Evolutionary conservation across 305 asterid species (phyloP), one percentile per base, ranked within the genome.

Genomic region (Fraxinus sp.): DNA sequence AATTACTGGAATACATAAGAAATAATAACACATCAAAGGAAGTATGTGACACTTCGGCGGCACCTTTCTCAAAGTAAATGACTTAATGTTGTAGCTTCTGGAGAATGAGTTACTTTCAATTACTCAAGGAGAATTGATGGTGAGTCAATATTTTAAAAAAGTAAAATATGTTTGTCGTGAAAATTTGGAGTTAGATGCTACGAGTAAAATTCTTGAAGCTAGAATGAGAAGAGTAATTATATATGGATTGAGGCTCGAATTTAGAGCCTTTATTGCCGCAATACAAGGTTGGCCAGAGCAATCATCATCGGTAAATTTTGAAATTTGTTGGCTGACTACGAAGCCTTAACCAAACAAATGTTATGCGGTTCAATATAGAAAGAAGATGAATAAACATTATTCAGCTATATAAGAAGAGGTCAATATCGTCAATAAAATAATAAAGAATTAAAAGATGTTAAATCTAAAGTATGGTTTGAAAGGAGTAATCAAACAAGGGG

Each of bases 291-390:
- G 49, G 79, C 2, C 1, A 71, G 22, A 39, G 22, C 78, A 81
- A 11, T 80, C 55, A 8, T 59, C 73, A 16, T 77, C 30, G 5
- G 77, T 66, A 5, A 76, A 82, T 10, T 70, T 82, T 5, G 79
- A 85, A 81, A 78, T 78, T 71, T 85, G 52, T 75, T 81, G 8
- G 85, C 73, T 11, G 35, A n/a, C 6, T 32, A 77, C 1, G 79
- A 77, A 52, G 22, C 66, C 0, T 28, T 78, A 28, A 43, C 52
- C 37, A 78, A 59, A n/a, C 35, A 78, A n/a, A 59, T 78, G 55
- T 13, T 37, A 46, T 49, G 75, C 10, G 30, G 32, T 6, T 57
- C 20, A 36, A 16, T 4, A 1, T 32, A 78, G 74, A 30, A 18
- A 4, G 82, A 79, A 36, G 59, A 18, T 6, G 26, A 57, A 18